Percentiles rank a stretch among this genome's conserved stretches.
phyloP scores from a whole-genome alignment of 495 filamentous ascomycete species.

The Aspergillus mulundensis region DNA sequence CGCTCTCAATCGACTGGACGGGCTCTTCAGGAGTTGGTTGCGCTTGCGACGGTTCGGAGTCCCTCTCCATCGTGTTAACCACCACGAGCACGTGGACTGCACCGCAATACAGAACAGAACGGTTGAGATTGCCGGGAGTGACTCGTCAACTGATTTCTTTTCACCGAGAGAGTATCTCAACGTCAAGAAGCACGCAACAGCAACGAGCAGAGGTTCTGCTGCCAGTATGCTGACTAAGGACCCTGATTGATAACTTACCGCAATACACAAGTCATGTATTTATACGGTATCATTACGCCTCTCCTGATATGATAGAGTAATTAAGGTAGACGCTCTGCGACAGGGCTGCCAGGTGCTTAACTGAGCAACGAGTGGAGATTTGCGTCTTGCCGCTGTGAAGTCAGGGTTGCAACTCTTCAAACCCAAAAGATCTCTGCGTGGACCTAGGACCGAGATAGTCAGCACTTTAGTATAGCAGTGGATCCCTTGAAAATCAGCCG shows the following conservation, averaged over 20 bases:
- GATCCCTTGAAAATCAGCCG: no score
- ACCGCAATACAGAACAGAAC: not conserved
- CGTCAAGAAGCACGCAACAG: slow-evolving; percentile 13
- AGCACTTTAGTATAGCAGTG: no score
- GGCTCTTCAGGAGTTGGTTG: slow-evolving; percentile 38
- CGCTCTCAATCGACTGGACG: slow-evolving; percentile 43
- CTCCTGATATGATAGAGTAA: not conserved
- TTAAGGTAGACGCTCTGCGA: no score
- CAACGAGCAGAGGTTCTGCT: slow-evolving; percentile 6
- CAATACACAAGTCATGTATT: not conserved
- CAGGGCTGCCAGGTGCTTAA: no score
- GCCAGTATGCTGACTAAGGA: slow-evolving; percentile 18
- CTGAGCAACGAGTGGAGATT: no score
- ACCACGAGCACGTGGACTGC: slow-evolving; percentile 10
- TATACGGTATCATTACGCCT: not conserved
- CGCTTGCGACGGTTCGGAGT: slow-evolving; percentile 29
- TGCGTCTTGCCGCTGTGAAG: no score
- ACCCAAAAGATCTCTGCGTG: no score
- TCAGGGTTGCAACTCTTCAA: no score
- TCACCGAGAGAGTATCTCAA: slow-evolving; percentile 2
- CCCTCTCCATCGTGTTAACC: slow-evolving; percentile 29
- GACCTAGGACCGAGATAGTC: no score
- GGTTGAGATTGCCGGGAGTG: not conserved
- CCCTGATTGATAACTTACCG: not conserved
- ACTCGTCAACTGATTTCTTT: slow-evolving; percentile 4